Evolutionary conservation across 768 basidiomycete species (phyloP).

Genomic region (Collybia sp.): DNA sequence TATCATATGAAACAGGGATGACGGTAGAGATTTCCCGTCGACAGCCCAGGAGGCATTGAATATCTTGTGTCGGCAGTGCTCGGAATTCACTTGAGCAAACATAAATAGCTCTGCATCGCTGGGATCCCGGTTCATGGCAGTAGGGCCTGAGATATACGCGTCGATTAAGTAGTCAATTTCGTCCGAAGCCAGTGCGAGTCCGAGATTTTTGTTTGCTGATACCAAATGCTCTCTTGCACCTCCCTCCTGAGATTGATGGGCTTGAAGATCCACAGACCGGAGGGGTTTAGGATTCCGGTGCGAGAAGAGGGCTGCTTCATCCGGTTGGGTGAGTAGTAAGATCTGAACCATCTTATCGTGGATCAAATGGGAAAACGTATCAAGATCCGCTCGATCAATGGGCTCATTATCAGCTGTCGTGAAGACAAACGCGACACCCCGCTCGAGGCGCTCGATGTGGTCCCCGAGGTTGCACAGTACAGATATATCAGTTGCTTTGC

Average conservation of each 20-base stretch:
- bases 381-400: conserved; percentile 44
- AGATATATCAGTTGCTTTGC: conserved; percentile 96
- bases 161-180: conserved; percentile 92
- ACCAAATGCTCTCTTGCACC: conserved; percentile 61
- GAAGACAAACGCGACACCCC: conserved; percentile 73
- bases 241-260: conserved; percentile 17
- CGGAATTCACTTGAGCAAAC: conserved; percentile 99
- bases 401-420: conserved; percentile 31
- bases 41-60: conserved; percentile 98
- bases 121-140: conserved; percentile 75
- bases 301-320: conserved; percentile 50
- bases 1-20: conserved; percentile 94
- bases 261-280: conserved; percentile 60
- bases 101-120: conserved; percentile 99
- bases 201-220: conserved; percentile 76
- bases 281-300: conserved; percentile 66
- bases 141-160: conserved; percentile 72
- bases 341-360: conserved; percentile 97
- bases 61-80: conserved; percentile 99
- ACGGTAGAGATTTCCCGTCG: conserved; percentile 58
- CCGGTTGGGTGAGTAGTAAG: conserved; percentile 55
- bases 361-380: conserved; percentile 60
- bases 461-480: conserved; percentile 75
- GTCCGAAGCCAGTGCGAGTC: conserved; percentile 84
- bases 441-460: conserved; percentile 78